These are phyloP conservation scores for Triangularia verruculosa DNA, from an alignment of 2,329 filamentous ascomycete species.

Conservation along the genomic window DNA sequence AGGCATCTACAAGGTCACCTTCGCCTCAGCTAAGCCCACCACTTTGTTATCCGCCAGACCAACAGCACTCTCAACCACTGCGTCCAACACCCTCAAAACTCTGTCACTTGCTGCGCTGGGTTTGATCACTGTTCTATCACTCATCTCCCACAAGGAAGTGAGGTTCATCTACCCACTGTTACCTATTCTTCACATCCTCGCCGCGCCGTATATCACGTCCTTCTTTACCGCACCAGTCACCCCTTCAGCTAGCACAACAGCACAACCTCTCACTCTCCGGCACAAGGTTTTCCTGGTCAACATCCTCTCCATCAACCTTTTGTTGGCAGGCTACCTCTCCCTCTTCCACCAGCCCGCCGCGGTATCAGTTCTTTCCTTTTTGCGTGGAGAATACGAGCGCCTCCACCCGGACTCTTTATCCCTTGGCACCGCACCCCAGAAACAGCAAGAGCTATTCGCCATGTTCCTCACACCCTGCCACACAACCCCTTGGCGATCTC, in stretches of 20 bases:
- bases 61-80: constrained; percentile 31
- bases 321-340: constrained; percentile 71
- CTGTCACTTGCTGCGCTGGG: constrained; percentile 58
- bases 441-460: constrained; percentile 53
- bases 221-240: constrained; percentile 69
- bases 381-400: constrained; percentile 70
- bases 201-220: constrained; percentile 61
- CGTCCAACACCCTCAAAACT: constrained; percentile 47
- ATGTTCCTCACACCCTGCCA: constrained; percentile 95
- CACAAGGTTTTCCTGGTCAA: constrained; percentile 55
- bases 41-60: not conserved
- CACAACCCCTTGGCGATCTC: constrained; percentile 90
- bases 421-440: constrained; percentile 31
- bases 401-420: constrained; percentile 43
- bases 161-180: constrained; percentile 94
- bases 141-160: constrained; percentile 93
- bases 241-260: constrained; percentile 31
- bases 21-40: constrained; percentile 31
- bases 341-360: constrained; percentile 78
- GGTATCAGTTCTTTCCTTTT: constrained; percentile 67
- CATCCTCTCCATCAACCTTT: constrained; percentile 63
- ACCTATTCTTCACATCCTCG: constrained; percentile 78
- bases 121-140: constrained; percentile 63
- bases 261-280: constrained; percentile 36
- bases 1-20: constrained; percentile 56